Base-by-base conservation (phyloP, 345 rosid species). In the Erysimum cheiranthoides region DNA sequence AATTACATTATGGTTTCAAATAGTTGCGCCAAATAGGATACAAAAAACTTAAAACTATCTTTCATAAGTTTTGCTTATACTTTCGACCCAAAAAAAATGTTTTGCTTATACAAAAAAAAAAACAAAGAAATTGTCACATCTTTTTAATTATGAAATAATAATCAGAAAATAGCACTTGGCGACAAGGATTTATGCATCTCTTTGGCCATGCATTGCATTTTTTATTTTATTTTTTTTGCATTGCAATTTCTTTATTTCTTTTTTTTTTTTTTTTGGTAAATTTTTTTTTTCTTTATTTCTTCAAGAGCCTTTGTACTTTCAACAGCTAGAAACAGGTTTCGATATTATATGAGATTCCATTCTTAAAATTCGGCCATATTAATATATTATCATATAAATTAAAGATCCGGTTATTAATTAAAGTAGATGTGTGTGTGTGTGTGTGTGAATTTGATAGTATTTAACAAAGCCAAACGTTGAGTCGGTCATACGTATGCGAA, bases 401-500 rank as follows among this genome's bases (percentile, higher is more conserved):
- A n/a, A 56, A 69, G 53, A 73, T 61, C 21, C 10, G 28, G 10
- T 18, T 32, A 51, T 52, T 17, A 72, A 51, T 52, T 17, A 72
- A 73, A 39, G 70, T 36, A 17, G 21, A 16, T 16, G 27, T n/a
- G 42, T 34, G 6, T 56, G 10, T 27, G 60, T 30, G 40, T n/a
- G n/a, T 56, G 17, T 30, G 38, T 27, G 8, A 59, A 17, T 10
- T 25, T 66, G 35, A 47, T 35, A 21, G 25, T 21, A 36, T 35
- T 58, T 30, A 61, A 60, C 61, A 75, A 68, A 49, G 62, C 36
- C 28, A 49, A 61, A 68, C 46, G 68, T 60, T 56, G 73, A 57
- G 72, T 74, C 28, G 38, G 10, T 61, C 43, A 76, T 76, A 69
- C 38, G 74, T 52, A 69, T 61, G 50, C 39, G 5, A 76, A 69